Evolutionary conservation across 1,284 basidiomycete genomes (phyloP), one percentile per base, ranked within the genome.

Genomic region (Schizophyllum commune): DNA sequence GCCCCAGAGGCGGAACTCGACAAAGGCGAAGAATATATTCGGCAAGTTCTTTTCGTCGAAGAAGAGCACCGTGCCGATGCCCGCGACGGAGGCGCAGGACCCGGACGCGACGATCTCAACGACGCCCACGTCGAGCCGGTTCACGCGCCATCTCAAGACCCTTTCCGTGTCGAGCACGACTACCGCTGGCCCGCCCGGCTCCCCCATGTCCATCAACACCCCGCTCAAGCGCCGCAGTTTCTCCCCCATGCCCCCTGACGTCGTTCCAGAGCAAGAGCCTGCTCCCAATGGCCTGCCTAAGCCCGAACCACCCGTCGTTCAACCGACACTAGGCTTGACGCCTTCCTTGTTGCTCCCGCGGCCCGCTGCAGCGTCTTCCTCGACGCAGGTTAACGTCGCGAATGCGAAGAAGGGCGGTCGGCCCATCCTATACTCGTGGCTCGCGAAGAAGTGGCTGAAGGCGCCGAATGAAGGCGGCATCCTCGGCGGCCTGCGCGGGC

Each of bases 381-480:
- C 74, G 60, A 75, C 81, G 15, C 69, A 76, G 4, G 67, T 69
- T 7, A 68, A 70, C 60, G 77, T 79, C 15, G 77, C 78, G n/a
- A 72, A 67, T 32, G 71, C n/a, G 52, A 22, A 22, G n/a, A 54
- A 54, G 21, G 34, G 34, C 34, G 6, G 66, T 4, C 77, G 85
- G 15, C 87, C 66, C 72, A 75, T 73, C 57, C 82, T 84, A 67
- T 95, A 96, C 68, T 83, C 91, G 3, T 96, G 93, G 92, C 80
- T 90, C 4, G 85, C 94, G 19, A 79, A 86, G 60, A 80, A 78
- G 63, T 96, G 94, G 92, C 76, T 89, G 57, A 94, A 91, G 71
- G 13, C 34, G 34, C 7, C 34, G 34, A 83, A 81, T 21, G 65
- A 72, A 9, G 34, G n/a, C n/a, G 52, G 52, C 7, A 54, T 19